phyloP scores from a whole-genome alignment of 1,139 yeast species.

The Yamadazyma epiphylla region DNA sequence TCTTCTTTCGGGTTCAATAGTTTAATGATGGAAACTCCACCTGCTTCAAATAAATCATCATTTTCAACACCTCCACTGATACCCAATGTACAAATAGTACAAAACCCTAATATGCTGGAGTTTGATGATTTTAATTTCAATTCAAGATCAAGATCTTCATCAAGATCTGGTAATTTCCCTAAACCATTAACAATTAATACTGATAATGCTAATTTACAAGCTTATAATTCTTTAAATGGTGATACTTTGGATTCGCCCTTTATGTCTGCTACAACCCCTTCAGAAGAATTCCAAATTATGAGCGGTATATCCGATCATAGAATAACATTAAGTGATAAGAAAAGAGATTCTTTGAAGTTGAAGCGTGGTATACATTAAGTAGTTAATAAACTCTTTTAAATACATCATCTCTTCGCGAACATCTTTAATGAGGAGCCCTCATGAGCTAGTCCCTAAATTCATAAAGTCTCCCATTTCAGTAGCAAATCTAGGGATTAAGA shows the following conservation, averaged over 20 bases:
- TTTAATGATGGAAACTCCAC: constrained; percentile 46
- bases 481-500: constrained; percentile 4
- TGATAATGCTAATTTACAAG: constrained; percentile 29
- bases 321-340: constrained; percentile 41
- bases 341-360: constrained; percentile 44
- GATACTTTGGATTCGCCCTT: constrained; percentile 42
- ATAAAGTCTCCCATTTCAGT: constrained; percentile 5
- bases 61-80: constrained; percentile 18
- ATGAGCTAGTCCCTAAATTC: no score
- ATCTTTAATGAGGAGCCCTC: background rate
- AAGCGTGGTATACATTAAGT: constrained; percentile 45
- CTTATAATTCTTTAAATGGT: constrained; percentile 21
- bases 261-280: constrained; percentile 39
- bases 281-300: constrained; percentile 25
- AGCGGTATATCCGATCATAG: constrained; percentile 11
- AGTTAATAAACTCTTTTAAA: background rate
- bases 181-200: constrained; percentile 41
- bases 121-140: constrained; percentile 25
- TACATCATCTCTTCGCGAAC: background rate
- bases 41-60: constrained; percentile 35
- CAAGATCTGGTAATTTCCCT: constrained; percentile 25
- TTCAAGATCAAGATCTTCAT: constrained; percentile 17
- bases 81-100: constrained; percentile 15
- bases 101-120: constrained; percentile 13
- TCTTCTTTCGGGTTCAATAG: constrained; percentile 10